Evolutionary conservation across 2,329 filamentous ascomycete species (phyloP).

Genomic region (Lachnellula occidentalis): DNA sequence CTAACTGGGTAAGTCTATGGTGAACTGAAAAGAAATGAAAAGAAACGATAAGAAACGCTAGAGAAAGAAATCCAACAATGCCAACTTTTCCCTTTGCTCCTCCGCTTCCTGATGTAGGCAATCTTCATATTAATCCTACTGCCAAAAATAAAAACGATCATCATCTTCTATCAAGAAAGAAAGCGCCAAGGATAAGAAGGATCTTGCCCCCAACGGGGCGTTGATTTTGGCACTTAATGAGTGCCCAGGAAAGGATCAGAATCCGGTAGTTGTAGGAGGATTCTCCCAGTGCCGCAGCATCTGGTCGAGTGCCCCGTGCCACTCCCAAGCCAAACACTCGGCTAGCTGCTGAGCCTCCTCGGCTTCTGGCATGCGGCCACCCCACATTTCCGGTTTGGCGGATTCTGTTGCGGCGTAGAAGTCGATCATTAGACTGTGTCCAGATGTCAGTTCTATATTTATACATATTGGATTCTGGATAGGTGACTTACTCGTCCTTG

Average conservation of each 20-base stretch:
- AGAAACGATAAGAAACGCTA: too few species aligned
- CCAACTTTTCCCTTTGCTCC: background rate
- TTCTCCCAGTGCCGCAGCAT: constrained; percentile 65
- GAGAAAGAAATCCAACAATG: background rate
- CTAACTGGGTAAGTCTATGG: too few species aligned
- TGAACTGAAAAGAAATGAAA: background rate
- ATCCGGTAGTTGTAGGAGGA: constrained; percentile 54
- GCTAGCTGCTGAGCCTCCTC: constrained; percentile 55
- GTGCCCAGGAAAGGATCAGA: constrained; percentile 28
- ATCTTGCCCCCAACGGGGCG: background rate
- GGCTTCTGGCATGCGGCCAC: constrained; percentile 47
- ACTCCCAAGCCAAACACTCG: constrained; percentile 59
- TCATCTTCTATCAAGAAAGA: background rate
- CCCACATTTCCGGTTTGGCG: constrained; percentile 65
- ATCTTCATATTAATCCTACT: background rate
- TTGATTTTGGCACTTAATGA: background rate
- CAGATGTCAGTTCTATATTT: constrained; percentile 2
- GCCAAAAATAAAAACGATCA: background rate
- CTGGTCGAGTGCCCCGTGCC: constrained; percentile 57
- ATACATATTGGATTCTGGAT: background rate
- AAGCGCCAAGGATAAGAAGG: background rate
- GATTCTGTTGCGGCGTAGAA: constrained; percentile 58
- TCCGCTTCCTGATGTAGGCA: background rate
- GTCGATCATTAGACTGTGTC: constrained; percentile 50
- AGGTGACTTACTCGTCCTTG: constrained; percentile 50